phyloP scores from a whole-genome alignment of 441 rosid species.

The Rhodomyrtus psidioides region DNA sequence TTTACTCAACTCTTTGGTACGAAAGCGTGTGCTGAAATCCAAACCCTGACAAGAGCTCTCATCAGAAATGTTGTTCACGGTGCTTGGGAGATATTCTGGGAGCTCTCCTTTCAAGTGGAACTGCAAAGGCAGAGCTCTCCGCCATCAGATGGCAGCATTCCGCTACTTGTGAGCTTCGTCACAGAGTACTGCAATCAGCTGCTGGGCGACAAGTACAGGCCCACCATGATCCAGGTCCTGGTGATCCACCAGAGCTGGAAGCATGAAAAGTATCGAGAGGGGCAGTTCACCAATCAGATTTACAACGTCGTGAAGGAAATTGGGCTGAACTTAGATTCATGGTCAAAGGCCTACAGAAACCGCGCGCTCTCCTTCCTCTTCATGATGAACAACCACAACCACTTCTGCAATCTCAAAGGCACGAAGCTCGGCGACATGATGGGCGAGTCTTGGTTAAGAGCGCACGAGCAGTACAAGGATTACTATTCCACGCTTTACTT shows the following conservation, averaged over 20 bases:
- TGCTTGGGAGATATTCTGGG: constrained; percentile 60
- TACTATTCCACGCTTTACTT: constrained; percentile 51
- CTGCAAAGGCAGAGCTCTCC: constrained; percentile 45
- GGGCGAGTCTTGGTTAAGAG: constrained; percentile 70
- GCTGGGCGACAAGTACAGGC: constrained; percentile 38
- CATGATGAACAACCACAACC: constrained; percentile 80
- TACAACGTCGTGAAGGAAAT: constrained; percentile 46
- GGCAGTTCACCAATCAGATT: constrained; percentile 34
- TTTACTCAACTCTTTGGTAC: constrained; percentile 57
- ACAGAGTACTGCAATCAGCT: constrained; percentile 64
- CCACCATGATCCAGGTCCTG: constrained; percentile 44
- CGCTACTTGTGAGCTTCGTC: constrained; percentile 52
- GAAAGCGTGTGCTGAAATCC: constrained; percentile 46
- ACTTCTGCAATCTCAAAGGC: constrained; percentile 47
- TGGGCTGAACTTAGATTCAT: constrained; percentile 53
- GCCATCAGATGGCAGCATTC: constrained; percentile 48
- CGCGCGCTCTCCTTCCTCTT: constrained; percentile 45
- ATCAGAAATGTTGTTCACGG: constrained; percentile 46
- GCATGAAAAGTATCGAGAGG: constrained; percentile 38
- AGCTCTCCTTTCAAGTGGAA: constrained; percentile 56
- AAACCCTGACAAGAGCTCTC: constrained; percentile 44
- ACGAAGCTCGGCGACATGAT: constrained; percentile 56
- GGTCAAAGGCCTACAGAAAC: constrained; percentile 49
- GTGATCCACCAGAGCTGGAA: constrained; percentile 61
- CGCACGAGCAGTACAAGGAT: constrained; percentile 60